Base-by-base conservation (phyloP, 1,284 basidiomycete species). In the Ustilago esculenta region DNA sequence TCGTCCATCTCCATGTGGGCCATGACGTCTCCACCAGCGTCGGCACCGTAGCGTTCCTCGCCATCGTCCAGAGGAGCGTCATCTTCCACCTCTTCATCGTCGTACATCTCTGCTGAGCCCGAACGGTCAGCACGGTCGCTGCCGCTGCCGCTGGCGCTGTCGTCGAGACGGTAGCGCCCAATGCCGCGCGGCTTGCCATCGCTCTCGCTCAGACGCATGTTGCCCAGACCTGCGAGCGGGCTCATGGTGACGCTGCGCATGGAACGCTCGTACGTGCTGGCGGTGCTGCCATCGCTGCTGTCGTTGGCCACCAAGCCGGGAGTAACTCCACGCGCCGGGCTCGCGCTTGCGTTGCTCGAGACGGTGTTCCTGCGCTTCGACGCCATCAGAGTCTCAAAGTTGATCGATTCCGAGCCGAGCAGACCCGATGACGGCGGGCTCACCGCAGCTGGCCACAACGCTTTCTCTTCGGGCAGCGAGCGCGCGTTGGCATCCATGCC, bases 381-480 rank as follows among this genome's bases (percentile, higher is more conserved):
- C 15, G 75, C 76, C 73, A 79, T 80, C 50, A 81, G 76, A 53
- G 69, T 77, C 42, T 81, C 79, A 61, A 78, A 81, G 56, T 84
- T 83, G 60, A 83, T 71, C 53, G 75, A 69, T 37, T 83, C 80
- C 18, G 82, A 82, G 25, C 84, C 84, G 17, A 84, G 76, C 46
- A 84, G 66, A 11, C 84, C 84, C 3, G 83, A 83, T 9, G 79
- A 71, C 2, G 83, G 82, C 7, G 85, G 84, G 10, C 85, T 85
- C 15, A 86, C 83, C 15, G 86, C 85, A 4, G 78, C 78, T 3
- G 86, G 86, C 86, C 86, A 75, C 86, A 93, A 58, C 3, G 90
- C 90, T 68, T 94, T 92, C 82, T 98, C 94, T 61, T 92, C 92
- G 0, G 95, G 95, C 7, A 98, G 86, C 3, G 92, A 92, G 4